These are phyloP conservation scores for Lecanicillium sp. DNA, from an alignment of 2,329 filamentous ascomycete genomes.

Conservation along the genomic window DNA sequence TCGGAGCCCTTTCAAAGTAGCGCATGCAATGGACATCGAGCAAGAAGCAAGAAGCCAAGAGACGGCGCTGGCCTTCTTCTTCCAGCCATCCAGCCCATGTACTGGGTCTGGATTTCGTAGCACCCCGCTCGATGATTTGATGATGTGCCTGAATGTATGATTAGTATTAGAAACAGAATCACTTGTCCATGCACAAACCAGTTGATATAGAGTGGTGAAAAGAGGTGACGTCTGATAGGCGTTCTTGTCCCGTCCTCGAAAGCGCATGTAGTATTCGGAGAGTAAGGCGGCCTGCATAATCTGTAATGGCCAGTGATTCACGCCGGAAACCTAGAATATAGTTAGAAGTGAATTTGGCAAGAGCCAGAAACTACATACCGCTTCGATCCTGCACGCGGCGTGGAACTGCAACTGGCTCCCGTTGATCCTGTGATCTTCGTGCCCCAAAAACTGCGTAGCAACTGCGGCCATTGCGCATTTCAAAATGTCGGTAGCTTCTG, in stretches of 20 bases:
- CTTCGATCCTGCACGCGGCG: slow-evolving; percentile 43
- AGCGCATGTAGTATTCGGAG: slow-evolving; percentile 50
- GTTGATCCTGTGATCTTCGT: slow-evolving; percentile 43
- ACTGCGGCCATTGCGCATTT: slow-evolving; percentile 53
- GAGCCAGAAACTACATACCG: slow-evolving; percentile 35
- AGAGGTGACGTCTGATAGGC: slow-evolving; percentile 41
- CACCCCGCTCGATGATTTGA: too few relatives aligned
- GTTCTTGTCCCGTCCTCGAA: slow-evolving; percentile 44
- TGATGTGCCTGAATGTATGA: not conserved
- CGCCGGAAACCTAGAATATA: slow-evolving; percentile 31
- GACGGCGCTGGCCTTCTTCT: slow-evolving; percentile 45
- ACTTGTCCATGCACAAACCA: slow-evolving; percentile 37
- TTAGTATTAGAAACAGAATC: slow-evolving; percentile 13
- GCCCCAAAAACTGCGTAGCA: slow-evolving; percentile 44
- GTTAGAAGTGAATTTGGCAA: slow-evolving; percentile 1
- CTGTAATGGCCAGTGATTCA: slow-evolving; percentile 39
- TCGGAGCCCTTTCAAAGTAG: slow-evolving; percentile 45
- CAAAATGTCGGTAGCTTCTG: slow-evolving; percentile 37
- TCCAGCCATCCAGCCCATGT: slow-evolving; percentile 45
- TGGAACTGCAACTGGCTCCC: slow-evolving; percentile 46
- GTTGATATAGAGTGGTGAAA: slow-evolving; percentile 47
- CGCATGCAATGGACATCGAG: slow-evolving; percentile 50
- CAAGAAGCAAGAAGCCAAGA: slow-evolving; percentile 51
- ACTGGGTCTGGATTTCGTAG: too few relatives aligned
- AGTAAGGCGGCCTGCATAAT: slow-evolving; percentile 49